A percentile compares a stretch with the other conserved stretches of the same genome.
phyloP scores from a whole-genome alignment of 2,329 filamentous ascomycete species.

The Thielaviopsis populi region DNA sequence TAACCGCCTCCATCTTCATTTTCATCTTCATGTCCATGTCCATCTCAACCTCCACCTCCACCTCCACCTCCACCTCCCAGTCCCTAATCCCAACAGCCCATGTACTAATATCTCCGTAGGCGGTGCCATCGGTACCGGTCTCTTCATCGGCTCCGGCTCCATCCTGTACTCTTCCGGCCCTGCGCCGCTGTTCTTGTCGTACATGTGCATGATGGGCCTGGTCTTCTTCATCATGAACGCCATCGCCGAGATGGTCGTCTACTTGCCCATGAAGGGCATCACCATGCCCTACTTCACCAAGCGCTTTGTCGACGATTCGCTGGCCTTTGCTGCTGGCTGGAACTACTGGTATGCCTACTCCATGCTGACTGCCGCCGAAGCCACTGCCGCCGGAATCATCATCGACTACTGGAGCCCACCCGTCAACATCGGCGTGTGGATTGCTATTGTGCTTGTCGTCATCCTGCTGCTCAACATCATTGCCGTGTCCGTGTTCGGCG shows the following conservation, averaged over 20 bases:
- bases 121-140: conserved; percentile 47
- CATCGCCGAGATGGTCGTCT: conserved; percentile 40
- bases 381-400: conserved; percentile 42
- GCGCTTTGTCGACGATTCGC: conserved; percentile 39
- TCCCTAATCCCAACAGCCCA: too few relatives aligned
- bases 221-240: conserved; percentile 41
- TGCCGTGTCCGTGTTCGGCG: conserved; percentile 42
- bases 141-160: conserved; percentile 46
- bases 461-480: conserved; percentile 42
- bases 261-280: conserved; percentile 40
- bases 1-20: background rate
- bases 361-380: conserved; percentile 43
- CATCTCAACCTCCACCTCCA: too few relatives aligned
- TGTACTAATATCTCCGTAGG: conserved; percentile 17
- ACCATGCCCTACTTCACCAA: conserved; percentile 41
- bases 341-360: conserved; percentile 49
- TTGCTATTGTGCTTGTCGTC: conserved; percentile 40
- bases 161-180: conserved; percentile 43
- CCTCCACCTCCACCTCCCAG: too few relatives aligned
- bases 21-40: too few relatives aligned
- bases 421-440: conserved; percentile 42
- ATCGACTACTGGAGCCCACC: conserved; percentile 44
- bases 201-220: conserved; percentile 39
- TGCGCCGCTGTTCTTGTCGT: conserved; percentile 56
- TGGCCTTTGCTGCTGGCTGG: conserved; percentile 43